Evolutionary conservation across 1,284 basidiomycete genomes (phyloP), one percentile per base, ranked within the genome.

Genomic region (Exobasidium cylindrosporum): DNA sequence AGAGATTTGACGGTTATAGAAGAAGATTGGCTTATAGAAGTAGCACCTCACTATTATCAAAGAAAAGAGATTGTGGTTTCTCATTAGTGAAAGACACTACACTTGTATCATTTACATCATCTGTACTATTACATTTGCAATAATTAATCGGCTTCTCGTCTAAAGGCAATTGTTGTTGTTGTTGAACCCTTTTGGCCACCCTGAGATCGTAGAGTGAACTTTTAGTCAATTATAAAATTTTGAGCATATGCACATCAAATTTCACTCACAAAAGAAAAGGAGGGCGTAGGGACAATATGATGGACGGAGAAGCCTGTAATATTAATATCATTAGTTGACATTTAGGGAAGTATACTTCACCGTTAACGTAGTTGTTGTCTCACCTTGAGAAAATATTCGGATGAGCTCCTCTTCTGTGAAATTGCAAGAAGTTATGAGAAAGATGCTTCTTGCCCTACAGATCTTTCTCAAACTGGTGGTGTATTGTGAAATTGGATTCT

Each of bases 371-470:
- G n/a, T n/a, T n/a, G 17, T 40, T 17, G 10, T 40, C 35, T 50
- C 47, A 24, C 47, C 70, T 57, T 54, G 43, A 0, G 52, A 81
- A 72, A 93, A 92, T 52, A 80, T 84, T 1, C 81, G 72, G 64
- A 83, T 85, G 43, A 95, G 80, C 75, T 95, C 92, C 0, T 87
- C 85, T 69, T 91, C 87, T 0, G 92, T 95, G 76, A 92, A 95
- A 77, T 95, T 95, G 77, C 92, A 94, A 5, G 76, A 79, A 5
- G 91, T 93, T 63, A 94, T 91, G 50, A 94, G 82, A 74, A 94
- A 92, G 69, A 84, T 82, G 3, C 88, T 90, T 0, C 86, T 87
- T 5, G 85, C 21, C 30, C 4, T 55, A 28, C 24, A 30, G 2
- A 55, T 55, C 28, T 3, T 4, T 55, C 21, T 29, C 26, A 55